Percentiles rank a stretch among this genome's conserved stretches.
phyloP scores from a whole-genome alignment of 1,284 basidiomycete species.

The Ganoderma meredithae region DNA sequence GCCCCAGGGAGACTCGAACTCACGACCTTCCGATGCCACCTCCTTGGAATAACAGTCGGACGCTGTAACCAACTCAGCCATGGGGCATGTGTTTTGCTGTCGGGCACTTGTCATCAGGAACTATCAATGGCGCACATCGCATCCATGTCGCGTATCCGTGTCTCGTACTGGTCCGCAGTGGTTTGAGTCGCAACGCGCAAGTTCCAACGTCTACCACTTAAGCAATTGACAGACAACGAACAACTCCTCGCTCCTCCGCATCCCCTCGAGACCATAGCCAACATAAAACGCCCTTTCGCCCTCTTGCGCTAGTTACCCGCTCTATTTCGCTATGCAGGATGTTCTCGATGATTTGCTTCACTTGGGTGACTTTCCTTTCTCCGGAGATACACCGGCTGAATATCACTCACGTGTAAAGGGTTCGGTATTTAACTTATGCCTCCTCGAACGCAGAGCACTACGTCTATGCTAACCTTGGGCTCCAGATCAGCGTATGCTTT shows the following conservation, averaged over 20 bases:
- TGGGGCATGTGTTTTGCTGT: conserved; percentile 55
- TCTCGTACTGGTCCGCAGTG: too few species aligned
- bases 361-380: background rate
- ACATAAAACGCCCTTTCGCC: background rate
- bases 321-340: background rate
- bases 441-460: background rate
- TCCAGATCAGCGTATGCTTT: background rate
- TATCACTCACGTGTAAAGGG: background rate
- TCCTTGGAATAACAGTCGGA: conserved; percentile 69
- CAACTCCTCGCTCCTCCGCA: too few species aligned
- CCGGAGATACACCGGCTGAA: background rate
- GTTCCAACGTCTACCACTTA: too few species aligned
- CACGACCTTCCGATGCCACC: conserved; percentile 70
- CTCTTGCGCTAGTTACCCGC: too few species aligned
- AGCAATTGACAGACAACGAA: too few species aligned
- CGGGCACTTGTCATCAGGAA: too few species aligned
- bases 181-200: too few species aligned
- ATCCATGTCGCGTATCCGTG: too few species aligned
- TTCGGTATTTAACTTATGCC: background rate
- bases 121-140: too few species aligned
- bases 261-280: too few species aligned
- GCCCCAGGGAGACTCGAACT: conserved; percentile 80
- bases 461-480: background rate
- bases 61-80: conserved; percentile 86
- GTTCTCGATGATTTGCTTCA: background rate